These are phyloP conservation scores for Stromatinia cepivora DNA, from an alignment of 2,329 filamentous ascomycete genomes.

Conservation along the genomic window DNA sequence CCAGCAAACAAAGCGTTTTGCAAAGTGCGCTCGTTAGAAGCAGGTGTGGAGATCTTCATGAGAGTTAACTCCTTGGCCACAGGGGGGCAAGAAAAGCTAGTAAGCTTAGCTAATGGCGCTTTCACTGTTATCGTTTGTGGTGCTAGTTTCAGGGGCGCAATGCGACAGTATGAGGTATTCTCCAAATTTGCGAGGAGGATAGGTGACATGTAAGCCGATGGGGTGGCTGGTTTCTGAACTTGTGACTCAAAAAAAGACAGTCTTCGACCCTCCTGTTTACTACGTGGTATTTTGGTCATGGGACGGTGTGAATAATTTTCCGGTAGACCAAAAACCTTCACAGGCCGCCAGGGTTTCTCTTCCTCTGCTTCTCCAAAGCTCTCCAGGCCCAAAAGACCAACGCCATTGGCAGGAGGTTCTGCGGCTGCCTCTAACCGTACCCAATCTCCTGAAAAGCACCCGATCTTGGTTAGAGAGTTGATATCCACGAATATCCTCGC, in stretches of 20 bases:
- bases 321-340: slow-evolving; percentile 84
- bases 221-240: slow-evolving; percentile 58
- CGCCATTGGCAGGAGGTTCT: slow-evolving; percentile 68
- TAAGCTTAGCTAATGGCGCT: slow-evolving; percentile 56
- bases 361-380: slow-evolving; percentile 64
- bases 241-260: slow-evolving; percentile 69
- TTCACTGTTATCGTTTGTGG: slow-evolving; percentile 50
- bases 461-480: slow-evolving; percentile 79
- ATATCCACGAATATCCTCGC: slow-evolving; percentile 90
- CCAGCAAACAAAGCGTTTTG: slow-evolving; percentile 85
- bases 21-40: slow-evolving; percentile 80
- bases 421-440: slow-evolving; percentile 77
- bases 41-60: slow-evolving; percentile 82
- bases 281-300: slow-evolving; percentile 60
- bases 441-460: slow-evolving; percentile 98
- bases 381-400: slow-evolving; percentile 66
- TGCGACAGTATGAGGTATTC: slow-evolving; percentile 72
- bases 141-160: slow-evolving; percentile 66
- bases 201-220: slow-evolving; percentile 75
- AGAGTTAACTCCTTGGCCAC: slow-evolving; percentile 77
- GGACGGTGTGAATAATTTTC: slow-evolving; percentile 67
- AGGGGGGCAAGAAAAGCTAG: slow-evolving; percentile 56
- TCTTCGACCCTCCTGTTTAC: slow-evolving; percentile 52
- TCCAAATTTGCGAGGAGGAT: slow-evolving; percentile 84
- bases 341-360: slow-evolving; percentile 71